These are phyloP conservation scores for Closterium sp. DNA, from an alignment of 139 green algal species.

Conservation along the genomic window DNA sequence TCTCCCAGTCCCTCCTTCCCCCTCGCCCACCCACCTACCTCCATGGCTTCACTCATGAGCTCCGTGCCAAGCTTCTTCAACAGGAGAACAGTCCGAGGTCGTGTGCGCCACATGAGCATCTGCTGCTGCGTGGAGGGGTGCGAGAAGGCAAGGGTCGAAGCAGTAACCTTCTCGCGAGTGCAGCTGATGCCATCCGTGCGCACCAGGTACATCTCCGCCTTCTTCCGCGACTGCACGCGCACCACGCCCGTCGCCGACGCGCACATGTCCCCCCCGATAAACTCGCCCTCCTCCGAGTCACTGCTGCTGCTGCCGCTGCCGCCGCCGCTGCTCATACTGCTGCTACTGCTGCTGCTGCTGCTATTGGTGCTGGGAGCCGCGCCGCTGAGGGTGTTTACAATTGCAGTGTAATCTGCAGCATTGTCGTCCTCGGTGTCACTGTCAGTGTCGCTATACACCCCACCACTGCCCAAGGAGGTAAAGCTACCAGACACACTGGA, in stretches of 20 bases:
- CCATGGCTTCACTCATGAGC: conserved; percentile 64
- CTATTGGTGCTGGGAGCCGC: no score
- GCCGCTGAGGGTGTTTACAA: not conserved
- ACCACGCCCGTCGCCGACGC: conserved; percentile 42
- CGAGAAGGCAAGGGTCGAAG: conserved; percentile 77
- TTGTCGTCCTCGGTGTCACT: not conserved
- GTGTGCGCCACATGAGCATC: conserved; percentile 89
- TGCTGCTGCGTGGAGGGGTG: conserved; percentile 94
- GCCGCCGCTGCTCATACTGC: no score
- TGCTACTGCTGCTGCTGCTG: not conserved
- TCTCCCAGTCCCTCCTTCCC: no score
- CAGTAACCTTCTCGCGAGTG: conserved; percentile 81
- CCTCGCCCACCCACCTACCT: no score
- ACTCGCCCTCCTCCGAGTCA: conserved; percentile 18
- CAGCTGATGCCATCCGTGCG: conserved; percentile 92
- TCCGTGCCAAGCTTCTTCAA: conserved; percentile 94
- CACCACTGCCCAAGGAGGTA: not conserved
- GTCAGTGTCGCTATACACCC: not conserved
- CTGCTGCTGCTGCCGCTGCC: not conserved
- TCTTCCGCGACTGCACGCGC: conserved; percentile 43
- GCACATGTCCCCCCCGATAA: conserved; percentile 37
- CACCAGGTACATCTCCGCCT: conserved; percentile 76
- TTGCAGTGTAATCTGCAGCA: not conserved
- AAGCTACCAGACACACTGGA: not conserved
- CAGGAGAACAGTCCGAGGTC: conserved; percentile 85